Evolutionary conservation across 176 grass and related monocot species (phyloP), one percentile per base, ranked within the genome.

Genomic region (Eleusine indica): DNA sequence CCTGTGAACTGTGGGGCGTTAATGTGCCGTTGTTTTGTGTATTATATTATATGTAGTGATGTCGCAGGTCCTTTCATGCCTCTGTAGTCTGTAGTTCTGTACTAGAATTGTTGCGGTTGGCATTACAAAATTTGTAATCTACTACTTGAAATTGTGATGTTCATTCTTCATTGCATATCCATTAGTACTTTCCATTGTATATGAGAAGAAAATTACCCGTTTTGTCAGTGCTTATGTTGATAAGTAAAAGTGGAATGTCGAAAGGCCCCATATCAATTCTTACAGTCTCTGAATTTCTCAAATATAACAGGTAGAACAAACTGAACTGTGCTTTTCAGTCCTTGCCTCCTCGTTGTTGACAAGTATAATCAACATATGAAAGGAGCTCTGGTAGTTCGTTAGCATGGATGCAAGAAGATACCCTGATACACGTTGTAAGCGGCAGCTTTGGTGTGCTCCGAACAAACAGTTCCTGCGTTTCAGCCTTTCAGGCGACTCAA

Each of bases 1-100:
- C 46, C 58, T 75, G 54, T 89, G 62, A 84, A 88, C 60, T 61
- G 41, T 80, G 51, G 70, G 4, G 2, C 64, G 11, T 53, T 76
- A 30, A 76, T 62, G 42, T 64, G 76, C 54, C n/a, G 22, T 13
- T 70, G 71, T 19, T 29, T 54, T 32, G 49, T 76, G 15, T 2
- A 35, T 35, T 35, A 39, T 80, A 63, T 70, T 32, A 18, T 54
- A 73, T 57, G 17, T 15, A 70, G 40, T 75, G 49, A 65, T 56
- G 17, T 75, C 21, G 8, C 76, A 70, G 47, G 39, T 79, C 30
- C 13, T 21, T 72, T 1, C 44, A 62, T 58, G 46, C 11, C 61
- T 12, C 0, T 13, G 58, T 28, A 22, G 57, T 12, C 0, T 13
- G 58, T 28, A 22, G 57, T 57, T 57, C 54, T 57, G 54, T 56